Base-by-base conservation (phyloP, 352 stramenopile genomes). In the Halophytophthora polymorphica region DNA sequence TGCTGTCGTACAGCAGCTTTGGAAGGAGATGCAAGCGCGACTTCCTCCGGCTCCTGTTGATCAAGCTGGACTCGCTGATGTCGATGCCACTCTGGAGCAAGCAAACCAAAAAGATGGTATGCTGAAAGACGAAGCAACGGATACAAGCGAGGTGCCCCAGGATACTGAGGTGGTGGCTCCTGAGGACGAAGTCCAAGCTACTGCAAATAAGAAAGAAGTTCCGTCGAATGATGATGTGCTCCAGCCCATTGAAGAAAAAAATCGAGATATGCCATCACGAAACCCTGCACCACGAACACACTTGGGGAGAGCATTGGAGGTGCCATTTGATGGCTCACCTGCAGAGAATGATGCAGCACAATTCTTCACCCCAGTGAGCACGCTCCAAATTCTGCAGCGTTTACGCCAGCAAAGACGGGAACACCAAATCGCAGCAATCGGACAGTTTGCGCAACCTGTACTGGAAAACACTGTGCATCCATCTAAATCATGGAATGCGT, bases 1-100 rank as follows among this genome's bases (percentile, higher is more conserved):
- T 37, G 38, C 51, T 2, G 42, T 83, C 34, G 58, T 83, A n/a
- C 59, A 69, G 13, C 56, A 80, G 36, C 56, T 83, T 37, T 64
- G 69, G 62, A 73, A 64, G 48, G 58, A 77, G 33, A 71, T 45
- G 13, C 45, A 54, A 22, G 22, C n/a, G 43, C 23, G n/a, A 0
- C 3, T 55, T 57, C 18, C 12, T 5, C 40, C 45, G 43, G 14
- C 25, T 35, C 35, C 39, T 2, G 11, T 48, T 4, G 50, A 45
- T 34, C 17, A 29, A 41, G 19, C 17, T 12, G 41, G 42, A 39
- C 18, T 31, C 2, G 22, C 21, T 18, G 46, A 36, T 21, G 35
- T 40, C 12, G 49, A 64, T 13, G 29, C 55, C 7, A 6, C 22
- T 8, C 2, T 40, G 51, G 45, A 53, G 4, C 13, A 42, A 10